These are phyloP conservation scores for Colletotrichum tropicale DNA, from an alignment of 2,329 filamentous ascomycete species.

Conservation along the genomic window DNA sequence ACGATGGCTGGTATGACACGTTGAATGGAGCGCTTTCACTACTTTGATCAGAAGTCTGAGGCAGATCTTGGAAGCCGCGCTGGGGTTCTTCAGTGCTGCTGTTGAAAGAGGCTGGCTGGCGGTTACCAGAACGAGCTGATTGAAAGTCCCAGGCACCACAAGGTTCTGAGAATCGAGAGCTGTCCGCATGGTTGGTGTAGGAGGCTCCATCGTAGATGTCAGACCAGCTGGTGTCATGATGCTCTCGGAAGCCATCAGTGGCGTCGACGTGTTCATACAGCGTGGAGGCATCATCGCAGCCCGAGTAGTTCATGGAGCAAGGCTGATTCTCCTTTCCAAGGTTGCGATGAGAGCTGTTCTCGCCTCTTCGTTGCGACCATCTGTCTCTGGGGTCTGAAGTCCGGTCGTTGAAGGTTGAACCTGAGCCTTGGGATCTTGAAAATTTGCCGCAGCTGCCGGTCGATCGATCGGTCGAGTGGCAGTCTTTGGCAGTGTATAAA, in stretches of 20 bases:
- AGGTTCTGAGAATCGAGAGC: not conserved
- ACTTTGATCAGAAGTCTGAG: not conserved
- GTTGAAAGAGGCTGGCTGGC: not conserved
- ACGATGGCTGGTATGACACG: not conserved
- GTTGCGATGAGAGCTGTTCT: not conserved
- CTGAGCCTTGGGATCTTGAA: not conserved
- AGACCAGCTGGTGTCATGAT: not conserved
- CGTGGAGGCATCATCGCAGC: not conserved
- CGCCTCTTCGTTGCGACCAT: not conserved
- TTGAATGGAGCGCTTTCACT: not conserved
- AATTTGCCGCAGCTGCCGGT: not conserved
- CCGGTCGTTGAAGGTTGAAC: not conserved
- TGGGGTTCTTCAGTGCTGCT: not conserved
- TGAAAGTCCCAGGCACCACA: not conserved
- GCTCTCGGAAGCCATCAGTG: not conserved
- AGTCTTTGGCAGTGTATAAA: not conserved
- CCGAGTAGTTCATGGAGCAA: not conserved
- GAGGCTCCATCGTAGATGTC: not conserved
- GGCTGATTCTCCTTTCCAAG: slow-evolving; percentile 11
- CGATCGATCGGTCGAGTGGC: not conserved
- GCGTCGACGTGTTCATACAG: not conserved
- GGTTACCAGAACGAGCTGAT: not conserved
- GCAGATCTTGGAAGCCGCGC: not conserved
- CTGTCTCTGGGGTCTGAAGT: not conserved
- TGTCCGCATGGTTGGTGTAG: not conserved